Conservation (phyloP, 805 yeast genomes). For the Teunomyces pallodes region DNA sequence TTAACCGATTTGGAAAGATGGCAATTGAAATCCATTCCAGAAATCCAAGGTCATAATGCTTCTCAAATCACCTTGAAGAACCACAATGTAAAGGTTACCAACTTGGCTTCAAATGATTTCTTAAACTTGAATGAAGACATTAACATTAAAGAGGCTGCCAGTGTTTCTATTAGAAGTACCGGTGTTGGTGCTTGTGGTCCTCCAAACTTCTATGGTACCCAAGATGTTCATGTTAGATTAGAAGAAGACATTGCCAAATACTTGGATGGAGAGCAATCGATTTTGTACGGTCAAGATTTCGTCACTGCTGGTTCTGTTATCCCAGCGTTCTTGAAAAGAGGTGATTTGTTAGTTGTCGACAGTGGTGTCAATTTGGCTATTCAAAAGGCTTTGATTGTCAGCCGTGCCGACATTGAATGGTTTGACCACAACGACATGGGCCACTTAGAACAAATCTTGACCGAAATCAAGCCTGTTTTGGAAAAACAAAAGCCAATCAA, state of each 20-base stretch:
- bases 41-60: constrained; percentile 54
- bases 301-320: constrained; percentile 83
- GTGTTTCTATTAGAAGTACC: constrained; percentile 55
- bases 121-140: constrained; percentile 55
- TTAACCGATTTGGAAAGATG: constrained; percentile 52
- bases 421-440: constrained; percentile 85
- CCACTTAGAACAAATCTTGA: constrained; percentile 68
- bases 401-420: constrained; percentile 84
- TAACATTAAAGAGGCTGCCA: constrained; percentile 51
- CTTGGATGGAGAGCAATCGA: constrained; percentile 73
- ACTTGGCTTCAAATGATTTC: constrained; percentile 72
- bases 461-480: constrained; percentile 57
- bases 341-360: constrained; percentile 89
- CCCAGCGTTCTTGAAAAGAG: constrained; percentile 93
- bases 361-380: constrained; percentile 69
- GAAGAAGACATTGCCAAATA: constrained; percentile 74
- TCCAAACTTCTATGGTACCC: constrained; percentile 95
- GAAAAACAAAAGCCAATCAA: constrained; percentile 72
- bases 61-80: constrained; percentile 31
- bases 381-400: constrained; percentile 84
- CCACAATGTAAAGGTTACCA: constrained; percentile 41
- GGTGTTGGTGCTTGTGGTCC: constrained; percentile 99
- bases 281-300: constrained; percentile 91
- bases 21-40: constrained; percentile 64
- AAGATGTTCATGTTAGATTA: constrained; percentile 80